phyloP scores from a whole-genome alignment of 1,284 basidiomycete genomes.

The Neonothopanus nambi region DNA sequence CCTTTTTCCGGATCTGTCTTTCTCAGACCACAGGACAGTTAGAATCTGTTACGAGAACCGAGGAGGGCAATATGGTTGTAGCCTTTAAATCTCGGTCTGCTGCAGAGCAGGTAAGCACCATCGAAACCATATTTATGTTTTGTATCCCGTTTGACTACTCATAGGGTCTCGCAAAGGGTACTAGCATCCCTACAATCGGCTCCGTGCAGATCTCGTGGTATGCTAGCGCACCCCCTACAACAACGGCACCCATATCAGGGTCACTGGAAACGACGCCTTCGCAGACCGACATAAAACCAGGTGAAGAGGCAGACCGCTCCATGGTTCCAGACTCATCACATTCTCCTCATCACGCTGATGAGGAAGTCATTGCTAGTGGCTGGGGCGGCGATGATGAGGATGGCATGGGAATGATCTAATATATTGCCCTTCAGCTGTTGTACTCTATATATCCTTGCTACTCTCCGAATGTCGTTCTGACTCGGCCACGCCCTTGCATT shows the following conservation, averaged over 20 bases:
- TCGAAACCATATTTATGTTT: conserved; percentile 4
- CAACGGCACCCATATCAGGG: conserved; percentile 10
- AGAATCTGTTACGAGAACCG: conserved; percentile 56
- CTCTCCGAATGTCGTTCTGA: background rate
- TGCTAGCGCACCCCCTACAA: conserved; percentile 34
- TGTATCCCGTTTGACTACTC: background rate
- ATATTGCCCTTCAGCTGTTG: background rate
- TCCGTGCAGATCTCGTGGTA: conserved; percentile 68
- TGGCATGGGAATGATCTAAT: conserved; percentile 59
- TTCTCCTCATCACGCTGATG: conserved; percentile 43
- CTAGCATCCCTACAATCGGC: conserved; percentile 62
- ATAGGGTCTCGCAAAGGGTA: conserved; percentile 69
- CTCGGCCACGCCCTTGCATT: too few relatives aligned
- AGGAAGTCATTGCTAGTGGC: conserved; percentile 56
- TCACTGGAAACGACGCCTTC: background rate
- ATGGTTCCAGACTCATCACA: conserved; percentile 19
- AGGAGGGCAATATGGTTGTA: conserved; percentile 59
- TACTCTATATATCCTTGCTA: background rate
- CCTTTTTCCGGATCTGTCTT: background rate
- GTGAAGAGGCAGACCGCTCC: too few relatives aligned
- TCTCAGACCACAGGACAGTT: conserved; percentile 64
- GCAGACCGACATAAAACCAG: background rate
- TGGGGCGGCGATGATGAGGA: conserved; percentile 68
- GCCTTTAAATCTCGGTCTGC: conserved; percentile 66
- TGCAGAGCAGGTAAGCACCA: conserved; percentile 67